phyloP scores from a whole-genome alignment of 306 rosid species.

The Corylus avellana region DNA sequence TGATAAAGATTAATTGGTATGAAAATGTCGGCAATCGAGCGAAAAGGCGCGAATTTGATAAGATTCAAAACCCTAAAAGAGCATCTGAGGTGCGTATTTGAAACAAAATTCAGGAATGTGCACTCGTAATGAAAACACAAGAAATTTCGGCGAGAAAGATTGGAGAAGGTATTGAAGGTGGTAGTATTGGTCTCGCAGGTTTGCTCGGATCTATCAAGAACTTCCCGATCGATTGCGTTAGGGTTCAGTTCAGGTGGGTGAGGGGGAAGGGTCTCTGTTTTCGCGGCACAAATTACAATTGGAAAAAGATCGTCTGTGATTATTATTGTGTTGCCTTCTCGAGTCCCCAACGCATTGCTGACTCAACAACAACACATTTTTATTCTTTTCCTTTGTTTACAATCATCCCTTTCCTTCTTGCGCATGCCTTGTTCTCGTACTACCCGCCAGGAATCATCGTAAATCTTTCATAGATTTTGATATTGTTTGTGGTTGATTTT shows the following conservation, averaged over 20 bases:
- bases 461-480: too few species aligned
- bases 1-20: not conserved
- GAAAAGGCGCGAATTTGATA: not conserved
- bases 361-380: not conserved
- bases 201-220: not conserved
- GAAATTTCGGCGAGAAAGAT: not conserved
- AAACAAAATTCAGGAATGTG: not conserved
- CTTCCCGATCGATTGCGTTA: not conserved
- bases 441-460: too few species aligned
- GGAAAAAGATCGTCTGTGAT: not conserved
- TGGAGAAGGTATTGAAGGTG: not conserved
- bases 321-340: not conserved
- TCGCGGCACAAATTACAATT: not conserved
- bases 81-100: not conserved
- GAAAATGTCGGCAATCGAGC: not conserved
- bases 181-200: not conserved
- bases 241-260: not conserved
- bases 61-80: constrained; percentile 9
- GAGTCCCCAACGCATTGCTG: not conserved
- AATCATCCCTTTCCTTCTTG: too few species aligned
- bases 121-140: not conserved
- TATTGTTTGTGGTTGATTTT: too few species aligned
- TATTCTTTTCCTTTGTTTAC: too few species aligned
- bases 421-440: too few species aligned
- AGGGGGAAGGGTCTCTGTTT: not conserved